Percentiles rank a stretch among this genome's conserved stretches.
Evolutionary conservation across 352 stramenopile species (phyloP).

Genomic region (Phytopythium ostracodes): DNA sequence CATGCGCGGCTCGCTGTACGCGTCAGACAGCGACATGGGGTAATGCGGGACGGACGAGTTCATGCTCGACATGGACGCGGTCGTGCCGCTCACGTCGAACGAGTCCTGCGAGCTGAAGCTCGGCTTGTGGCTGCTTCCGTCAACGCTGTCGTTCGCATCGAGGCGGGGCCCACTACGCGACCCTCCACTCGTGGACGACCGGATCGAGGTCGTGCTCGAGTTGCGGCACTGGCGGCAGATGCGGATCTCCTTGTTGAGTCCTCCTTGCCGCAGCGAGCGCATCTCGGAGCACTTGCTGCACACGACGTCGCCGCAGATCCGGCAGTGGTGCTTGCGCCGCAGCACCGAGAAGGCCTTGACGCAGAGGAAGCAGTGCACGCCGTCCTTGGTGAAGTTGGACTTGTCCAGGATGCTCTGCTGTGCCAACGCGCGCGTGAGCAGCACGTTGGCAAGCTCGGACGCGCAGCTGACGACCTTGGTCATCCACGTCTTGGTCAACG

Average conservation of each 20-base stretch:
- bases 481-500: conserved; percentile 78
- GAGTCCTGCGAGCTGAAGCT: conserved; percentile 57
- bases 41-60: conserved; percentile 15
- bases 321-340: conserved; percentile 78
- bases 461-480: conserved; percentile 79
- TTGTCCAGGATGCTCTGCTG: conserved; percentile 66
- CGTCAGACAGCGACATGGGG: conserved; percentile 46
- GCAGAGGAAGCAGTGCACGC: conserved; percentile 67
- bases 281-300: conserved; percentile 76
- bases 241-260: conserved; percentile 49
- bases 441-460: conserved; percentile 51
- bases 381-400: conserved; percentile 76
- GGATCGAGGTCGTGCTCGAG: conserved; percentile 49
- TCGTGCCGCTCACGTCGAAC: conserved; percentile 41
- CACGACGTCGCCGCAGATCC: conserved; percentile 62
- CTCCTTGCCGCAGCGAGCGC: conserved; percentile 59
- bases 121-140: conserved; percentile 18
- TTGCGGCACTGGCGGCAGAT: conserved; percentile 67
- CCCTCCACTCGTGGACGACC: conserved; percentile 42
- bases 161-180: conserved; percentile 14
- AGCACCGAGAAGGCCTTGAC: conserved; percentile 71
- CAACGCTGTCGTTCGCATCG: conserved; percentile 11
- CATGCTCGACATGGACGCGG: conserved; percentile 19
- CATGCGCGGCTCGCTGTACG: conserved; percentile 41
- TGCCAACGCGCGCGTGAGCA: conserved; percentile 61